Conservation (phyloP, 305 asterid species). For the Vinca major region DNA sequence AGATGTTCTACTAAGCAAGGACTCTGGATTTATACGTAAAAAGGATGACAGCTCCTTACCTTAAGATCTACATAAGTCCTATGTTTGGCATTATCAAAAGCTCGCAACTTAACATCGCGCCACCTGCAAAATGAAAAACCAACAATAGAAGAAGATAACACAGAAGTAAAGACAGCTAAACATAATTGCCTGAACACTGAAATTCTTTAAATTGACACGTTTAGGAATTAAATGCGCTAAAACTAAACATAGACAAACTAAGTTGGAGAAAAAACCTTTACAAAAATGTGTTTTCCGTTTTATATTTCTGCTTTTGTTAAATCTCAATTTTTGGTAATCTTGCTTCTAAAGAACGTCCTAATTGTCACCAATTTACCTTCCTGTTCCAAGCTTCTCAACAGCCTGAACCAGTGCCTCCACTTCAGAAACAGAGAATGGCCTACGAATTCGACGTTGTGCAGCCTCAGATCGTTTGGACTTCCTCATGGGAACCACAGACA, state of each 20-base stretch:
- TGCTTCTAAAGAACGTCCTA: background rate
- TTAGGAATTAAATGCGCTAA: background rate
- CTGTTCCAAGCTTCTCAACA: slow-evolving; percentile 96
- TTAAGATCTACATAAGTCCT: slow-evolving; percentile 93
- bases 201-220: background rate
- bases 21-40: background rate
- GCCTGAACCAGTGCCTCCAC: slow-evolving; percentile 98
- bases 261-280: background rate
- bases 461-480: slow-evolving; percentile 75
- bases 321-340: background rate
- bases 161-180: background rate
- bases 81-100: slow-evolving; percentile 81
- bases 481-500: slow-evolving; percentile 22
- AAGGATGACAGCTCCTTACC: slow-evolving; percentile 30
- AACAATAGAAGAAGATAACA: background rate
- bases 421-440: slow-evolving; percentile 94
- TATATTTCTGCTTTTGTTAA: background rate
- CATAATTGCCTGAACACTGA: background rate
- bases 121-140: slow-evolving; percentile 46
- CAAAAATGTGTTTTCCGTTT: too few species aligned
- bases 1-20: background rate
- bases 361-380: slow-evolving; percentile 49
- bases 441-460: slow-evolving; percentile 78
- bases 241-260: background rate
- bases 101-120: slow-evolving; percentile 91